A percentile compares a stretch with the other conserved stretches of the same genome.
phyloP scores from a whole-genome alignment of 345 rosid genomes.

The Pistacia integerrima region DNA sequence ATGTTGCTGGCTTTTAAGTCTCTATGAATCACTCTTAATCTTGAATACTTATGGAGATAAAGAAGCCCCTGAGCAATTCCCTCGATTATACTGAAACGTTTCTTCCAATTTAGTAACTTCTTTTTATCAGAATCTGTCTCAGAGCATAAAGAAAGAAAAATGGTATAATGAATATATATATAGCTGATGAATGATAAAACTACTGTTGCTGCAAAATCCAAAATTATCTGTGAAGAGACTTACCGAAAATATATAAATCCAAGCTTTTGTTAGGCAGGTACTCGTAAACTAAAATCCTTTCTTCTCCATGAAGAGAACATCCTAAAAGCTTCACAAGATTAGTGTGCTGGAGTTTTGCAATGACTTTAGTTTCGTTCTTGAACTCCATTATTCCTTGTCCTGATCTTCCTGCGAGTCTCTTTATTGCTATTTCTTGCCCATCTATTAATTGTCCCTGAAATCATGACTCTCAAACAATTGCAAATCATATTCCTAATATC shows the following conservation, averaged over 20 bases:
- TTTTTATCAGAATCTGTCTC: constrained; percentile 1
- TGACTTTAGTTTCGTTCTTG: constrained; percentile 10
- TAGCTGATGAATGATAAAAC: too few relatives aligned
- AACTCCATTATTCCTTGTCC: constrained; percentile 17
- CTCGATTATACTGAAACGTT: background rate
- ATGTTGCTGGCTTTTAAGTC: constrained; percentile 3
- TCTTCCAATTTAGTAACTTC: background rate
- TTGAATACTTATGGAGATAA: constrained; percentile 22
- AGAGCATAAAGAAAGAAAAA: too few relatives aligned
- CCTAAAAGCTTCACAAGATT: constrained; percentile 16
- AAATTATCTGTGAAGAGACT: background rate
- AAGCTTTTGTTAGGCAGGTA: constrained; percentile 12
- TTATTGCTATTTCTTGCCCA: constrained; percentile 17
- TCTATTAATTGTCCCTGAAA: constrained; percentile 1
- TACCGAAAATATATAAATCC: constrained; percentile 15
- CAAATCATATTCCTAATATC: too few relatives aligned
- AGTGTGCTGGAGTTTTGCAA: constrained; percentile 23
- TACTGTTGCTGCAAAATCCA: too few relatives aligned
- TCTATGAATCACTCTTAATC: constrained; percentile 12
- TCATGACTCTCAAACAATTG: too few relatives aligned
- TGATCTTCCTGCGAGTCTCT: constrained; percentile 10
- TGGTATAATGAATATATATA: too few relatives aligned
- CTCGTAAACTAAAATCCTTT: constrained; percentile 13
- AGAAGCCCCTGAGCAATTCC: constrained; percentile 6
- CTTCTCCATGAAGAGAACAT: constrained; percentile 8